phyloP scores from a whole-genome alignment of 2,329 filamentous ascomycete species.

The Colletotrichum somersetense region DNA sequence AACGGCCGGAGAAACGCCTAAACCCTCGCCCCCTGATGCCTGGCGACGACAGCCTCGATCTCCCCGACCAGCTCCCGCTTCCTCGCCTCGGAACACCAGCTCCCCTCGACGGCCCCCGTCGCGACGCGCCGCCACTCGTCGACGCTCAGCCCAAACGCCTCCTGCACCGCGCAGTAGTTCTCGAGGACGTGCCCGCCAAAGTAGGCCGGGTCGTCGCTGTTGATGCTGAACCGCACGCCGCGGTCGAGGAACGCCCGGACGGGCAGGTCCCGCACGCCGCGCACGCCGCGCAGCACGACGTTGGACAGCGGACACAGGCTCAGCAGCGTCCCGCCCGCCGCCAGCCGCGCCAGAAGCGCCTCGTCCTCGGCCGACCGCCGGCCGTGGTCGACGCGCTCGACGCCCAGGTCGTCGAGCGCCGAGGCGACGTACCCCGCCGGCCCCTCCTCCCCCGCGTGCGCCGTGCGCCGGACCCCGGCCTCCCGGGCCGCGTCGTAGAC shows the following conservation, averaged over 20 bases:
- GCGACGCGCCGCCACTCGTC: slow-evolving; percentile 77
- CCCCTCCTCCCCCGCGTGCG: slow-evolving; percentile 83
- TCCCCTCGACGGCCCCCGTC: slow-evolving; percentile 72
- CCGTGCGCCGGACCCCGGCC: slow-evolving; percentile 69
- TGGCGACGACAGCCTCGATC: slow-evolving; percentile 48
- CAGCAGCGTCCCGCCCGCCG: slow-evolving; percentile 65
- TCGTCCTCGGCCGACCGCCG: slow-evolving; percentile 73
- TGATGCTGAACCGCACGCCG: slow-evolving; percentile 77
- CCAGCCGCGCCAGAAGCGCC: slow-evolving; percentile 69
- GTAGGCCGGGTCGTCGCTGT: slow-evolving; percentile 81
- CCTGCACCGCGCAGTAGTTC: slow-evolving; percentile 82
- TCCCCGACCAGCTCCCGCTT: slow-evolving; percentile 70
- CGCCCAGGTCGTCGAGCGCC: slow-evolving; percentile 72
- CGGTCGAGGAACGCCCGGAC: slow-evolving; percentile 72
- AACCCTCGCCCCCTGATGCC: slow-evolving; percentile 6
- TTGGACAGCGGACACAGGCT: slow-evolving; percentile 40
- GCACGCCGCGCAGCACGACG: slow-evolving; percentile 50
- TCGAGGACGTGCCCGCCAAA: slow-evolving; percentile 82
- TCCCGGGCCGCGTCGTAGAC: slow-evolving; percentile 67
- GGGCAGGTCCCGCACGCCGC: slow-evolving; percentile 57
- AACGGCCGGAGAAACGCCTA: background rate
- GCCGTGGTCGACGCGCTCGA: slow-evolving; percentile 81
- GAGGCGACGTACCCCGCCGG: slow-evolving; percentile 74
- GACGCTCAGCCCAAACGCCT: slow-evolving; percentile 72
- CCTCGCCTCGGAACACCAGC: slow-evolving; percentile 71